Base-by-base conservation (phyloP, 768 basidiomycete genomes). In the Mycena venus region DNA sequence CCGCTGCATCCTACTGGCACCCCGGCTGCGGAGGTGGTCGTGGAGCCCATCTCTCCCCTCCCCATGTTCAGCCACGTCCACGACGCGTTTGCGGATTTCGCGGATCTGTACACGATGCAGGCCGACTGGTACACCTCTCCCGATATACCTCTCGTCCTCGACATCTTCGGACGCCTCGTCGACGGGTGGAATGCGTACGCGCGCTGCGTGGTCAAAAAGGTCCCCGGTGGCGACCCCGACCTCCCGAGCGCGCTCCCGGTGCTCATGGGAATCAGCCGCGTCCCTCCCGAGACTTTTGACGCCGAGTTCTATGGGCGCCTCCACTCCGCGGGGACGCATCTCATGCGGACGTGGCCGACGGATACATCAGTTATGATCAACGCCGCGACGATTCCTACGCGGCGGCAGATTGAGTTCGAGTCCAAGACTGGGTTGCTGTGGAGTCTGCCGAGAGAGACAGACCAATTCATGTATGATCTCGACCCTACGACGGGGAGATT, bases 201-300 rank as follows among this genome's bases (percentile, higher is more conserved):
- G 25, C 62, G 68, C 55, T 70, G 73, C 42, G 19, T 65, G 14
- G 19, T 70, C 11, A 68, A 70, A 25, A 11, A 34, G 11, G 34
- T 74, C 4, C 21, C 68, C 21, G 62, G 53, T 15, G 40, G 49
- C 12, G 73, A 63, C 56, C 17, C 32, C 32, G 70, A 71, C 40
- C 68, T 74, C 27, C 73, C 73, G 21, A n/a, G 56, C 34, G 42
- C 62, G 12, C 31, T 74, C n/a, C 68, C 73, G 25, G 64, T 73
- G n/a, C 47, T 73, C 34, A 59, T 53, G 55, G 71, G 71, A n/a
- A n/a, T 73, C 23, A 63, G 40, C 8, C 73, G 61, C 25, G 56
- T 74, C 23, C 67, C 62, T 1, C 15, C 31, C 31, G 63, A 63
- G n/a, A 44, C 62, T 0, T 55, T 15, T 2, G 61, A 64, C 55